Evolutionary conservation across 106 monocot species (phyloP).

Genomic region (Platanthera guangdongensis): DNA sequence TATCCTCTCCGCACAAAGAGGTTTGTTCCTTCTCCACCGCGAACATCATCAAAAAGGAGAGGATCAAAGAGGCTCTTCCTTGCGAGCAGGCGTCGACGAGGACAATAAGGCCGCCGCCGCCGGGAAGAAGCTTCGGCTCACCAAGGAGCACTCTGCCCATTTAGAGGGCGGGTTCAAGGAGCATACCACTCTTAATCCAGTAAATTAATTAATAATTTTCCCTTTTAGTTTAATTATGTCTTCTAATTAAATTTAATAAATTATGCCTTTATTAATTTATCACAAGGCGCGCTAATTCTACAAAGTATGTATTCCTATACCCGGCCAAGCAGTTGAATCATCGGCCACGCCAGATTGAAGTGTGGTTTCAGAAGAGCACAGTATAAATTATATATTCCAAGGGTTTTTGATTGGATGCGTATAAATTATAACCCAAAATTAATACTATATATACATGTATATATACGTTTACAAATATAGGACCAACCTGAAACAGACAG

Average conservation of each 20-base stretch:
- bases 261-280: no score
- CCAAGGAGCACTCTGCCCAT: constrained; percentile 22
- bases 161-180: constrained; percentile 23
- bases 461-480: neutral
- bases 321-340: constrained; percentile 24
- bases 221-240: no score
- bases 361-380: constrained; percentile 28
- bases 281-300: no score
- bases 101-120: no score
- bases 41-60: no score
- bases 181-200: constrained; percentile 24
- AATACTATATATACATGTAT: neutral
- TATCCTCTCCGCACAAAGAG: no score
- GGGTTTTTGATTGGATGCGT: neutral
- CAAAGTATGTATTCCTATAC: neutral
- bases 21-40: no score
- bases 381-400: neutral
- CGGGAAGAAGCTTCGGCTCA: constrained; percentile 16
- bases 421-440: neutral
- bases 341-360: constrained; percentile 19
- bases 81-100: no score
- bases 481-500: constrained; percentile 26
- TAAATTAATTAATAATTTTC: neutral
- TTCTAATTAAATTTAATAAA: no score
- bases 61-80: no score